A percentile compares a stretch with the other conserved stretches of the same genome.
Evolutionary conservation across 2,329 filamentous ascomycete species (phyloP).

Genomic region (Emericellopsis cladophorae): DNA sequence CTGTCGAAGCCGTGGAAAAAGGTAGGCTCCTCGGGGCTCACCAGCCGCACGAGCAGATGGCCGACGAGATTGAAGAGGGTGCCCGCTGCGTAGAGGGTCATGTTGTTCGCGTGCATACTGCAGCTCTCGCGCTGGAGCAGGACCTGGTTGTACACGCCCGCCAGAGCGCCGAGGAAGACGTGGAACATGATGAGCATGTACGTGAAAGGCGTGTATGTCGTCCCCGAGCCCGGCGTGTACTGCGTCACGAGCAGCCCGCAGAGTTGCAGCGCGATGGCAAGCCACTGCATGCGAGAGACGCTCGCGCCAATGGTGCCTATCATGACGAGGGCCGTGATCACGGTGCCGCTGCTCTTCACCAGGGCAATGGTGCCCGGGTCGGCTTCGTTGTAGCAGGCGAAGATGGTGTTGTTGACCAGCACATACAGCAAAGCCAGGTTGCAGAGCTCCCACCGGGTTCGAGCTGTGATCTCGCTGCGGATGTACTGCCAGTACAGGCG

Average conservation of each 20-base stretch:
- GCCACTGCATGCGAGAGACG: constrained; percentile 16
- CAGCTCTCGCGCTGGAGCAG: constrained; percentile 16
- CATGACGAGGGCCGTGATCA: constrained; percentile 17
- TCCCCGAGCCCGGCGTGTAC: constrained; percentile 13
- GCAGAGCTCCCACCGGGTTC: constrained; percentile 5
- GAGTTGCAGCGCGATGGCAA: constrained; percentile 17
- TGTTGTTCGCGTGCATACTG: constrained; percentile 19
- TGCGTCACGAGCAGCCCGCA: constrained; percentile 16
- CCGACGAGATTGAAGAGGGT: constrained; percentile 14
- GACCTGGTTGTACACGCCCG: constrained; percentile 20
- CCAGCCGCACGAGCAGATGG: constrained; percentile 9
- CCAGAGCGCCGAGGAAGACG: constrained; percentile 15
- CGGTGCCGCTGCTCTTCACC: constrained; percentile 16
- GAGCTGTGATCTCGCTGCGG: too few relatives aligned
- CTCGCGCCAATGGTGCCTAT: constrained; percentile 11
- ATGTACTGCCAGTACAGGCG: too few relatives aligned
- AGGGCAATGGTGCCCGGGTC: constrained; percentile 18
- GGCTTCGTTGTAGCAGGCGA: constrained; percentile 16
- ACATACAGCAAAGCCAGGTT: constrained; percentile 18
- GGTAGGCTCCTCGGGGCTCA: constrained; percentile 14
- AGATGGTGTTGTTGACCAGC: constrained; percentile 19
- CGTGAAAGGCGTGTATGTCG: constrained; percentile 13
- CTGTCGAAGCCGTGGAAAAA: constrained; percentile 11
- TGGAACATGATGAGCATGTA: constrained; percentile 18
- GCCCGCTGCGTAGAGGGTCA: constrained; percentile 16